Conservation (phyloP, 78 protist species). For the Thecamonas trahens region DNA sequence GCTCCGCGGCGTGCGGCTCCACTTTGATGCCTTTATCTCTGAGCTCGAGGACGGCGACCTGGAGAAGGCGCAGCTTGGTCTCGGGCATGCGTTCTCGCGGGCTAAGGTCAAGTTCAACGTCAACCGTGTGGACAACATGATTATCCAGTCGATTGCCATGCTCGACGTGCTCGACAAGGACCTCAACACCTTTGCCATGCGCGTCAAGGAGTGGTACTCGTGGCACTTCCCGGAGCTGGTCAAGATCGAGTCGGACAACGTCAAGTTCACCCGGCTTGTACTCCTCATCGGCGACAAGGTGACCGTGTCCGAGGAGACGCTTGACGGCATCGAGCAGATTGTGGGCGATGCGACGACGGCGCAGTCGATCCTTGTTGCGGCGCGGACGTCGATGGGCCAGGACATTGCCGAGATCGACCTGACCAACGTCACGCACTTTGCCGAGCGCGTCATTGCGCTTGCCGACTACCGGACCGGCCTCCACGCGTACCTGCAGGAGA, state of each 20-base stretch:
- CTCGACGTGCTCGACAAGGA: slow-evolving; percentile 97
- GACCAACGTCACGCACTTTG: slow-evolving; percentile 63
- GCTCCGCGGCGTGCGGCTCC: slow-evolving; percentile 78
- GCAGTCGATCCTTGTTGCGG: slow-evolving; percentile 59
- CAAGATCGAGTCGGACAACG: slow-evolving; percentile 80
- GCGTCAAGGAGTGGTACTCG: slow-evolving; percentile 96
- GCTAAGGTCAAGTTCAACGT: slow-evolving; percentile 97
- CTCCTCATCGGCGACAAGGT: slow-evolving; percentile 39
- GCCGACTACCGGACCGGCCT: slow-evolving; percentile 74
- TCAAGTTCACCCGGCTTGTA: slow-evolving; percentile 59
- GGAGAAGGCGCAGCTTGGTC: slow-evolving; percentile 84
- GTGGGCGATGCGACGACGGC: slow-evolving; percentile 61
- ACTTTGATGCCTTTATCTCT: slow-evolving; percentile 42
- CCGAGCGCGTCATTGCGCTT: slow-evolving; percentile 77
- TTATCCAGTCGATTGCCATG: slow-evolving; percentile 92
- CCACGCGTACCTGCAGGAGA: slow-evolving; percentile 72
- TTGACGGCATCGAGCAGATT: slow-evolving; percentile 36
- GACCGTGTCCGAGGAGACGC: slow-evolving; percentile 13
- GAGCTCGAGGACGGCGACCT: slow-evolving; percentile 51
- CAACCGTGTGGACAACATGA: slow-evolving; percentile 97
- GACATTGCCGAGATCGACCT: slow-evolving; percentile 78
- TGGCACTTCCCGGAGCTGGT: slow-evolving; percentile 99
- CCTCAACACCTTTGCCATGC: slow-evolving; percentile 93
- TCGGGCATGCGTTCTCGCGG: slow-evolving; percentile 91
- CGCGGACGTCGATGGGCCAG: slow-evolving; percentile 79